These are phyloP conservation scores for Cutaneotrichosporon sp. DNA, from an alignment of 1,284 basidiomycete genomes.

Conservation along the genomic window DNA sequence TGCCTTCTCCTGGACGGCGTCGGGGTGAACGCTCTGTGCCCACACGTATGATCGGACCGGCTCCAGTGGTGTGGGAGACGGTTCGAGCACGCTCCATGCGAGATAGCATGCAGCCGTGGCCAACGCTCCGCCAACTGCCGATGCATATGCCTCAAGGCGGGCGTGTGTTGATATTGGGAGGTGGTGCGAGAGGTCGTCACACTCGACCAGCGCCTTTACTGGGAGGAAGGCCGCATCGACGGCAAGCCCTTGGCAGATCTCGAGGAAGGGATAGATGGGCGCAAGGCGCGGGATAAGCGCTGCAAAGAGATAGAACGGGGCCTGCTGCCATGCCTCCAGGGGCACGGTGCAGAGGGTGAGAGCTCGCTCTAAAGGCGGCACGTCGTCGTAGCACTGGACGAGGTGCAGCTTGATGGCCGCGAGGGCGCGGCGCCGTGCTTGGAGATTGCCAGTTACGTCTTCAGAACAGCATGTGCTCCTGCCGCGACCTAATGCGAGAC, in stretches of 20 bases:
- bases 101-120: conserved; percentile 50
- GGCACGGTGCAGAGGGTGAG: conserved; percentile 23
- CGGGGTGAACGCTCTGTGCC: conserved; percentile 6
- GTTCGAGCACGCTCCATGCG: conserved; percentile 41
- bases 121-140: conserved; percentile 49
- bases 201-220: neutral
- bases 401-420: conserved; percentile 27
- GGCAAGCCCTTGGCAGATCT: conserved; percentile 47
- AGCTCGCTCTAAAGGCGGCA: conserved; percentile 8
- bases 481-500: neutral
- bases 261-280: conserved; percentile 47
- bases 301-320: conserved; percentile 47
- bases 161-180: conserved; percentile 44
- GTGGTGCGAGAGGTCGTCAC: conserved; percentile 1
- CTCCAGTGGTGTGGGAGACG: neutral
- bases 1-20: neutral
- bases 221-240: conserved; percentile 42
- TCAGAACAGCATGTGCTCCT: neutral
- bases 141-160: conserved; percentile 49
- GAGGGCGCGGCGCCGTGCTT: conserved; percentile 8
- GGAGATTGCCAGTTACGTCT: neutral
- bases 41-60: conserved; percentile 22
- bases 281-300: conserved; percentile 38
- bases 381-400: conserved; percentile 16
- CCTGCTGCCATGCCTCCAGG: conserved; percentile 18